Evolutionary conservation across 2,329 filamentous ascomycete genomes (phyloP), one percentile per base, ranked within the genome.

Genomic region (Epichloe coenophiala): DNA sequence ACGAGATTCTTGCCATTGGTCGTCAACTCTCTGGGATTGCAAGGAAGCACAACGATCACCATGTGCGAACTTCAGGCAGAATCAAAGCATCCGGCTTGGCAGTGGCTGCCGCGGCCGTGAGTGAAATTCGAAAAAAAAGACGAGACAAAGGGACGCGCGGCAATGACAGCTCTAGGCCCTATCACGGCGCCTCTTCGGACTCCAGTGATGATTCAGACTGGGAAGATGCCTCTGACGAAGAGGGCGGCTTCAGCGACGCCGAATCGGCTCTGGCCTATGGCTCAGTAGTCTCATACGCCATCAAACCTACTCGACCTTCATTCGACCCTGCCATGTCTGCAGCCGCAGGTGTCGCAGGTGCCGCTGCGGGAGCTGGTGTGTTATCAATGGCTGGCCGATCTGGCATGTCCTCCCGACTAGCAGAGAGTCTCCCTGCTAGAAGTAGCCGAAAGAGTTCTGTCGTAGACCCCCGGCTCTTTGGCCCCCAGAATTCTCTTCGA

Each of bases 401-500:
- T 40, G 35, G 43, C 31, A n/a, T 33, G 19, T 47, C 46, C 5
- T 47, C 38, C 15, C 44, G 44, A 45, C 38, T 43, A 17, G 36
- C 49, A 45, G 52, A 54, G 43, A 47, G 43, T 17, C 43, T 51
- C 33, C 45, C 45, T 55, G 60, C 46, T 11, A 23, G 43, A 31
- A 58, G 62, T 43, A 53, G 59, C 45, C 63, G 68, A 47, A 75
- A 72, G 60, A 70, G 65, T 45, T 76, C 74, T 19, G 63, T 78
- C 27, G 78, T 81, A 45, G 78, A 81, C 55, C 80, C 12, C 12
- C 66, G 69, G 53, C 66, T 78, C 39, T 82, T 81, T 59, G 79
- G 78, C 4, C 79, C 77, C 13, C 65, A 74, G 49, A 83, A 81
- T 61, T 82, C 77, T n/a, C 70, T 81, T 33, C 74, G 70, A 53